A percentile compares a stretch with the other conserved stretches of the same genome.
Evolutionary conservation across 345 rosid species (phyloP).

Genomic region (Gossypium anomalum): DNA sequence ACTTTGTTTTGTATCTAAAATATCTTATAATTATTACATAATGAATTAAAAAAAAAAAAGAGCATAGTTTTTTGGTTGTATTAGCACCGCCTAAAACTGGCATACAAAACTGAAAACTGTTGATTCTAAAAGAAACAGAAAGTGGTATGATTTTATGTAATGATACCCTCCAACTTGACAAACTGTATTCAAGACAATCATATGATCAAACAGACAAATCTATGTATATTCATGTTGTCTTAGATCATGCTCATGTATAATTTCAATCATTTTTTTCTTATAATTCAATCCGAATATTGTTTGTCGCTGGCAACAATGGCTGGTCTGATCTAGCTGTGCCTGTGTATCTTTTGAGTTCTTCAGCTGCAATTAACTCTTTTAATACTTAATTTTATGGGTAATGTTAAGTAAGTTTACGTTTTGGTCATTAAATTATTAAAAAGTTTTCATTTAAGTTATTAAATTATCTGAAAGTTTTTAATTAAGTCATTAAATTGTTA

Average conservation of each 20-base stretch:
- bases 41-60: too few relatives aligned
- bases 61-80: too few relatives aligned
- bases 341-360: background rate
- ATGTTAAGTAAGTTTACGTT: too few relatives aligned
- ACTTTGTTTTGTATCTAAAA: background rate
- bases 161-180: constrained; percentile 25
- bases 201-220: background rate
- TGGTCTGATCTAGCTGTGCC: background rate
- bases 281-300: background rate
- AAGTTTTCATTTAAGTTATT: too few relatives aligned
- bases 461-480: too few relatives aligned
- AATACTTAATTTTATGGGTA: background rate
- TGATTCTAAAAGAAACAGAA: background rate
- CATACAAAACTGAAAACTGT: background rate
- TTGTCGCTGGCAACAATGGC: background rate
- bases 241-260: background rate
- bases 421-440: too few relatives aligned
- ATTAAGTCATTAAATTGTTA: too few relatives aligned
- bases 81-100: background rate
- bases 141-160: background rate
- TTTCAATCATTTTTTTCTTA: background rate
- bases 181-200: background rate
- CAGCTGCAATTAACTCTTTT: background rate
- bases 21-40: background rate
- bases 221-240: background rate